Percentiles rank a stretch among this genome's conserved stretches.
phyloP scores from a whole-genome alignment of 1,284 basidiomycete genomes.

The Irpex sp. region DNA sequence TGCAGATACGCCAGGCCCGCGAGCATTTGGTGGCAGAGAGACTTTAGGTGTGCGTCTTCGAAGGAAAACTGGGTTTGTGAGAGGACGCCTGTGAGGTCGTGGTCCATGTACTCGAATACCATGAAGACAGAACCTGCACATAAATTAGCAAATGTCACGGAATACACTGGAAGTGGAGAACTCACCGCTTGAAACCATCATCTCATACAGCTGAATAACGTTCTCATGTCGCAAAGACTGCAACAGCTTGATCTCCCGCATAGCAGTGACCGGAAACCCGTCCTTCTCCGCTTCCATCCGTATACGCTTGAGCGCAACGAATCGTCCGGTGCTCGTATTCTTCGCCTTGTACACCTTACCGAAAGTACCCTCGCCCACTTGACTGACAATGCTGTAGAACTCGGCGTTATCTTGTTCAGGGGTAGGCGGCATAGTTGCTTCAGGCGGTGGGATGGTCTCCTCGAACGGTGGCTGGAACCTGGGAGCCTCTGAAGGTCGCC shows the following conservation, averaged over 20 bases:
- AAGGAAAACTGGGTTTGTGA: conserved; percentile 89
- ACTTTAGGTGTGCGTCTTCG: conserved; percentile 87
- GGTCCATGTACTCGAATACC: conserved; percentile 99
- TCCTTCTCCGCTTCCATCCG: conserved; percentile 98
- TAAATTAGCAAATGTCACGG: not conserved
- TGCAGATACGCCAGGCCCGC: conserved; percentile 92
- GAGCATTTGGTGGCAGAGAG: conserved; percentile 93
- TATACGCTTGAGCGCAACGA: conserved; percentile 95
- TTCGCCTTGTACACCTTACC: conserved; percentile 99
- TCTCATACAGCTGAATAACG: conserved; percentile 88
- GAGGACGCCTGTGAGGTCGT: conserved; percentile 94
- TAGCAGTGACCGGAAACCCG: conserved; percentile 98
- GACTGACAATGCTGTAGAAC: conserved; percentile 85
- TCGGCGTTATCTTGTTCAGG: conserved; percentile 40
- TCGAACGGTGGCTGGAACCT: not conserved
- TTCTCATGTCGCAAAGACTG: conserved; percentile 91
- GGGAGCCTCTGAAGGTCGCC: not conserved
- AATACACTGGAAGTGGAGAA: no score
- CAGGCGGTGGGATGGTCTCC: conserved; percentile 1
- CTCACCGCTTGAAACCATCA: conserved; percentile 96
- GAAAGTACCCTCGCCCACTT: conserved; percentile 98
- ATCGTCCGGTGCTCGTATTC: conserved; percentile 68
- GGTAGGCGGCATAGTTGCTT: conserved; percentile 9
- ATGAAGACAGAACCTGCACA: conserved; percentile 88
- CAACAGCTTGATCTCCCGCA: conserved; percentile 97